Percentiles rank a stretch among this genome's conserved stretches.
These are phyloP conservation scores for Eucalyptus victrix DNA, from an alignment of 345 rosid species.

Conservation along the genomic window DNA sequence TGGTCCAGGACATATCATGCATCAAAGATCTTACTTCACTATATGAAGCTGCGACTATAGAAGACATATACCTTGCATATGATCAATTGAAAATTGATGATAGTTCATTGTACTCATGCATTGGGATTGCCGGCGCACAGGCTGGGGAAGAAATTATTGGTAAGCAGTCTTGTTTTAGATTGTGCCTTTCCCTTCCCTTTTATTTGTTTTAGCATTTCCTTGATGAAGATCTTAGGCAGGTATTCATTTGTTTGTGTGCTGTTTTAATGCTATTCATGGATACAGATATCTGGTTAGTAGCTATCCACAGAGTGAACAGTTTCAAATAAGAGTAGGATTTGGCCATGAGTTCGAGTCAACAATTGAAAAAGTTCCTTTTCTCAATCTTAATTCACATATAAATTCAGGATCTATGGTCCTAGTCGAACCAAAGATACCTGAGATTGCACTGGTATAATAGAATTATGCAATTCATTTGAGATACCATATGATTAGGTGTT, in stretches of 20 bases:
- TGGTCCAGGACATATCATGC: conserved; percentile 77
- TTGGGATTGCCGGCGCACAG: conserved; percentile 91
- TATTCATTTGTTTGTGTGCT: not conserved
- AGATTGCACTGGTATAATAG: not conserved
- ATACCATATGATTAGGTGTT: not conserved
- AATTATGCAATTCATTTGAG: not conserved
- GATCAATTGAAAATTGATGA: conserved; percentile 83
- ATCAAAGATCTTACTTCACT: conserved; percentile 77
- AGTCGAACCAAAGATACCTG: not conserved
- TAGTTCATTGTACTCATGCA: conserved; percentile 76
- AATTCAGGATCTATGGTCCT: not conserved
- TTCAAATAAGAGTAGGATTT: not conserved
- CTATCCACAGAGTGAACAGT: not conserved
- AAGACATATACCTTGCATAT: conserved; percentile 81
- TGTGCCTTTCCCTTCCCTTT: not conserved
- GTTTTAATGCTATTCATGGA: not conserved
- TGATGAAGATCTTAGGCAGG: not conserved
- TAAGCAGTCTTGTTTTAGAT: conserved; percentile 5
- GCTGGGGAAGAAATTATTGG: conserved; percentile 55
- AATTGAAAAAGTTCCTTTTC: not conserved
- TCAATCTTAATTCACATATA: not conserved
- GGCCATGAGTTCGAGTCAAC: not conserved
- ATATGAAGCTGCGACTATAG: conserved; percentile 80
- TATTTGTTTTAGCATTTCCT: not conserved
- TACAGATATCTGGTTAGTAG: not conserved